Percentiles rank a stretch among this genome's conserved stretches.
phyloP scores from a whole-genome alignment of 164 flowering plant species.

The Vitis amurensis region DNA sequence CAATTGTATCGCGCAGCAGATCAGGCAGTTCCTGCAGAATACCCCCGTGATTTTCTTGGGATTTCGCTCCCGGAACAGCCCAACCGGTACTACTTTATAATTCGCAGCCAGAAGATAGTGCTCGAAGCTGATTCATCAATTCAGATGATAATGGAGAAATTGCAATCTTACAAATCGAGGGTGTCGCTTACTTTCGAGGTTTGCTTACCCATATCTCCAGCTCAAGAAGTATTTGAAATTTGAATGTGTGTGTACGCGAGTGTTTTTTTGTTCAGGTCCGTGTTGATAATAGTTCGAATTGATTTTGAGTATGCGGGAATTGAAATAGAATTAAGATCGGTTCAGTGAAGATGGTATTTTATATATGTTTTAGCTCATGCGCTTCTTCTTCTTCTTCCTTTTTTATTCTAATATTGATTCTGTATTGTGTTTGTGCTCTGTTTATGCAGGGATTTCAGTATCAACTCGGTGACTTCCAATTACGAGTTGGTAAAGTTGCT shows the following conservation, averaged over 20 bases:
- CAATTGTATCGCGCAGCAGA: slow-evolving; percentile 27
- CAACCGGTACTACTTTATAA: slow-evolving; percentile 59
- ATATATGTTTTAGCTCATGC: no score
- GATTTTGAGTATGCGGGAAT: no score
- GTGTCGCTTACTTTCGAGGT: slow-evolving; percentile 79
- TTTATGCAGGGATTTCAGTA: slow-evolving; percentile 69
- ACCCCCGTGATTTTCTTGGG: slow-evolving; percentile 72
- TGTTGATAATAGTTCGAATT: no score
- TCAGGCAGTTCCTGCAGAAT: slow-evolving; percentile 37
- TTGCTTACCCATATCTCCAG: background rate
- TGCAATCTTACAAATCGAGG: slow-evolving; percentile 77
- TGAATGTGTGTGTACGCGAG: no score
- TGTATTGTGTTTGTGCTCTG: background rate
- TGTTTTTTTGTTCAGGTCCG: no score
- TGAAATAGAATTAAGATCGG: no score
- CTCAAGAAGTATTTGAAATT: no score
- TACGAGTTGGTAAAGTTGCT: slow-evolving; percentile 84
- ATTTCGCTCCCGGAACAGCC: slow-evolving; percentile 79
- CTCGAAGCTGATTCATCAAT: slow-evolving; percentile 74
- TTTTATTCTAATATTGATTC: background rate
- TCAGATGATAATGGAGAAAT: slow-evolving; percentile 81
- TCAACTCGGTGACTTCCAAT: slow-evolving; percentile 83
- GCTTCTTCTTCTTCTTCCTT: background rate
- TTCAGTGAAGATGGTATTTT: no score
- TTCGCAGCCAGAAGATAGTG: slow-evolving; percentile 61